Conservation (phyloP, 805 yeast species). For the Saturnispora ahearnii region DNA sequence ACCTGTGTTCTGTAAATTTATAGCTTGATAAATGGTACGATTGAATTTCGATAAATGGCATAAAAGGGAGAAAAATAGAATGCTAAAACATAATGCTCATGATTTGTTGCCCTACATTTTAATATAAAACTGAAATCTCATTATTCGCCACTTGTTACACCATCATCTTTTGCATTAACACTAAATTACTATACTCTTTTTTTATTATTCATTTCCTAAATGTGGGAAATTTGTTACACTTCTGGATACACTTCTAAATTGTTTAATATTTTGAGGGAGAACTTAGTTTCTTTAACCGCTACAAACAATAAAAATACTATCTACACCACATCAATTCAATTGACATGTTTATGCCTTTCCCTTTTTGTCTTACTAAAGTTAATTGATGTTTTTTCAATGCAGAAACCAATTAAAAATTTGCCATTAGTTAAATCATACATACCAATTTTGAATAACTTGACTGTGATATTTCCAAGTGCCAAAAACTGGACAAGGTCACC, state of each 20-base stretch:
- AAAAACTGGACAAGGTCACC: slow-evolving; percentile 28
- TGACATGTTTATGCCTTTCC: neutral
- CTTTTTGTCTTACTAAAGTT: neutral
- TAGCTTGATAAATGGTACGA: too few relatives aligned
- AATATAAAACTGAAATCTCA: neutral
- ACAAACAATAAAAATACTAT: neutral
- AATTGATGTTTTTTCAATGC: neutral
- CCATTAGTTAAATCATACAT: slow-evolving; percentile 14
- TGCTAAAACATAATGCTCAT: neutral
- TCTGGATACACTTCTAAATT: neutral
- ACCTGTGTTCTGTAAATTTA: too few relatives aligned
- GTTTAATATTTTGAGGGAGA: neutral
- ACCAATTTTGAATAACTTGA: slow-evolving; percentile 24
- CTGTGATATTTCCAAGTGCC: slow-evolving; percentile 21
- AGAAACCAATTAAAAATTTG: slow-evolving; percentile 16
- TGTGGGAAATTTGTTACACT: neutral
- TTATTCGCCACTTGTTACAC: neutral
- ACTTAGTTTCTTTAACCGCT: neutral
- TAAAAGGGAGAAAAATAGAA: too few relatives aligned
- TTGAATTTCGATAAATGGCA: too few relatives aligned
- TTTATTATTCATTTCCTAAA: neutral
- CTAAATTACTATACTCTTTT: neutral
- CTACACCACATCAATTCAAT: neutral
- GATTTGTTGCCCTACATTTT: neutral
- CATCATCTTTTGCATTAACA: too few relatives aligned